Evolutionary conservation across 164 flowering plant species (phyloP).

Genomic region (Umbellularia californica): DNA sequence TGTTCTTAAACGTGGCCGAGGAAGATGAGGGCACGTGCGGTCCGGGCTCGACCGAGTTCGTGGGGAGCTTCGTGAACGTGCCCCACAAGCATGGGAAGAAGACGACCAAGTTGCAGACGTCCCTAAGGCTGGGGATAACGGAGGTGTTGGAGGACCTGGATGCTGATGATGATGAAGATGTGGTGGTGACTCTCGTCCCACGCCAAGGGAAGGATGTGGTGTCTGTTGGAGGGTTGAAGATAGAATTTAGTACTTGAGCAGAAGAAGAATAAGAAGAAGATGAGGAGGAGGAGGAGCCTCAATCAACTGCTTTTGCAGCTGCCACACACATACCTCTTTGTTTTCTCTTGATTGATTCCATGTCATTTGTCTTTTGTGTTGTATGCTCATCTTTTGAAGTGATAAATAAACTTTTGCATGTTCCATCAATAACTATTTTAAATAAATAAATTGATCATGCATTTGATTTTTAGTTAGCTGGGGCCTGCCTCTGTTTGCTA

Average conservation of each 20-base stretch:
- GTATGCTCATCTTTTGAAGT: too few relatives aligned
- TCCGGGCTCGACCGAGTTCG: slow-evolving; percentile 43
- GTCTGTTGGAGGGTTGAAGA: slow-evolving; percentile 7
- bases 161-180: slow-evolving; percentile 34
- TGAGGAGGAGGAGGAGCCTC: too few relatives aligned
- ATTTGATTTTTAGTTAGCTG: too few relatives aligned
- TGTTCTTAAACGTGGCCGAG: slow-evolving; percentile 47
- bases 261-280: too few relatives aligned
- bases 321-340: neutral
- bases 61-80: slow-evolving; percentile 55
- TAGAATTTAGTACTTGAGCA: neutral
- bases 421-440: too few relatives aligned
- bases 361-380: too few relatives aligned
- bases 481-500: too few relatives aligned
- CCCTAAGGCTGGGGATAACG: slow-evolving; percentile 22
- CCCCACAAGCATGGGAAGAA: slow-evolving; percentile 22
- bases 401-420: too few relatives aligned
- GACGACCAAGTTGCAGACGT: slow-evolving; percentile 12
- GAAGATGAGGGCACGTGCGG: slow-evolving; percentile 33
- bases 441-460: too few relatives aligned
- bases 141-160: slow-evolving; percentile 38
- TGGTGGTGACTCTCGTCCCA: slow-evolving; percentile 13
- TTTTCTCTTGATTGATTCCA: neutral
- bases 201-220: slow-evolving; percentile 9
- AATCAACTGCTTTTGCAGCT: too few relatives aligned